Evolutionary conservation across 352 stramenopile species (phyloP), one percentile per base, ranked within the genome.

Genomic region (Globisporangium cylindrosporum): DNA sequence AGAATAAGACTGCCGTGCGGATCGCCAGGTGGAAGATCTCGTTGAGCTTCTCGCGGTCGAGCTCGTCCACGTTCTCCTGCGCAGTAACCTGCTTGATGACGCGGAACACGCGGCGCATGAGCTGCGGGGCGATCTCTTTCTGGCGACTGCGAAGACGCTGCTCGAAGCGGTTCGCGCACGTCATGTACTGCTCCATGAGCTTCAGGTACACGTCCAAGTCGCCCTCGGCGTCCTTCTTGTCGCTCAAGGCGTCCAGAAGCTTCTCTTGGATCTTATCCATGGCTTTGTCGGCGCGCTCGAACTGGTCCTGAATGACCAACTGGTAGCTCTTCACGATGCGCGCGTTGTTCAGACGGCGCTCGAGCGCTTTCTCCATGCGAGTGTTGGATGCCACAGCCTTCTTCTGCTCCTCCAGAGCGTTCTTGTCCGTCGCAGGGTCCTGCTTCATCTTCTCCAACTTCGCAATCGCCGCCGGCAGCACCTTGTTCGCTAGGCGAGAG

Each of bases 101-200:
- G 25, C 74, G 71, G 59, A 86, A 93, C 7, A 93, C 75, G n/a
- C 88, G 88, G 8, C 64, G 58, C 79, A 93, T 90, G 70, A 93
- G 77, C 65, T 93, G 80, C 1, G 73, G 73, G 20, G 73, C 79
- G 29, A 88, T 71, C 32, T 80, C 63, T 56, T 80, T 77, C 63
- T 86, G 80, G 36, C 69, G 74, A n/a, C 77, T 71, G 38, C 69
- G 59, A n/a, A 95, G 73, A 6, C 84, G 81, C 64, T 70, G 73
- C 27, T 84, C 81, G 62, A 84, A 82, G 14, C 84, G 84, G 64
- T 79, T 84, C 8, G 78, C 86, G 14, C 72, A 77, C 36, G 84
- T 89, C 85, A 91, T 89, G 74, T 91, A 93, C 68, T 95, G 84
- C 54, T 83, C 81, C 79, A 93, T 83, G 41, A 92, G 63, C 58